phyloP scores from a whole-genome alignment of 2,329 filamentous ascomycete genomes.

The Fusarium sp. region DNA sequence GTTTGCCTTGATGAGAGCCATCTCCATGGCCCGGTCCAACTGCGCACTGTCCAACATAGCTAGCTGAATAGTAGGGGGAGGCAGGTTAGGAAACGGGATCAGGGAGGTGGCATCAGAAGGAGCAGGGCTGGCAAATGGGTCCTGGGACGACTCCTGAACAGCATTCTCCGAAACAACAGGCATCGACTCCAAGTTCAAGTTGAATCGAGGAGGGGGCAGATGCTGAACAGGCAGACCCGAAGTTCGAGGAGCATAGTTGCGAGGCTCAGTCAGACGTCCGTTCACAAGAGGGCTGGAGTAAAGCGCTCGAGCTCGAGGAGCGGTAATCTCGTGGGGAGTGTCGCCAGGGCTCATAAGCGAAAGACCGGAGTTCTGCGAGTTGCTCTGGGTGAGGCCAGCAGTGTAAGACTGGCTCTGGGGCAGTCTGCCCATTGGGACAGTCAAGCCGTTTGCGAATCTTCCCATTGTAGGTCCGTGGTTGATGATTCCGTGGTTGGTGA shows the following conservation, averaged over 20 bases:
- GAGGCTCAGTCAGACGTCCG: constrained; percentile 51
- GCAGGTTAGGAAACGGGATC: constrained; percentile 17
- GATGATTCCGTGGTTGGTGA: background rate
- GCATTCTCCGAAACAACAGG: background rate
- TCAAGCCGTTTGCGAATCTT: background rate
- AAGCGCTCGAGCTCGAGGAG: background rate
- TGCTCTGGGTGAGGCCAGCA: constrained; percentile 25
- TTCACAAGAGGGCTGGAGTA: constrained; percentile 17
- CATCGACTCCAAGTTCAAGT: constrained; percentile 34
- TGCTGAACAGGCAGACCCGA: constrained; percentile 37
- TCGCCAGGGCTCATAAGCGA: constrained; percentile 26
- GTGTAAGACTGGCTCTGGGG: constrained; percentile 15
- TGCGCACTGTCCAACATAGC: constrained; percentile 21
- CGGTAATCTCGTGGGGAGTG: constrained; percentile 29
- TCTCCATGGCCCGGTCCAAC: background rate
- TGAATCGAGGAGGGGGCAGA: constrained; percentile 52
- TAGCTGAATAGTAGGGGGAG: constrained; percentile 19
- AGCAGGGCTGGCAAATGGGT: constrained; percentile 32
- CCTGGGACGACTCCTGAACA: constrained; percentile 23
- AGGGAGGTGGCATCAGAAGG: constrained; percentile 9
- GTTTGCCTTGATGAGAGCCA: constrained; percentile 19
- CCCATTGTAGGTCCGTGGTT: background rate
- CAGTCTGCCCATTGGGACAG: background rate
- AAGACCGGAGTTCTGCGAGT: constrained; percentile 25
- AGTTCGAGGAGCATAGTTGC: constrained; percentile 52